Evolutionary conservation across 257 asterid genomes (phyloP), one percentile per base, ranked within the genome.

Genomic region (Misopates orontium): DNA sequence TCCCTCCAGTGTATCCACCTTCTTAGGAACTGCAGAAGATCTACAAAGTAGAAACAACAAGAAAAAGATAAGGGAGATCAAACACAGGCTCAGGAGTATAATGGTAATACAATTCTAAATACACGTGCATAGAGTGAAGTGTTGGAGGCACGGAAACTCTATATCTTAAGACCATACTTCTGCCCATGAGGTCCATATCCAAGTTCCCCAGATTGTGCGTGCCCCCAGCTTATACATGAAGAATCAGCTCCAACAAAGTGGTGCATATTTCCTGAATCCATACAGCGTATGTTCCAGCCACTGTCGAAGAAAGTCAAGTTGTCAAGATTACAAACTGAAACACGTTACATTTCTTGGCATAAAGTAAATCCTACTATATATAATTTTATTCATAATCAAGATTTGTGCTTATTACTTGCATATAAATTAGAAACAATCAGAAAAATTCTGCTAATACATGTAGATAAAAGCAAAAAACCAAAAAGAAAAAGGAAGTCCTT

Each of bases 191-290:
- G 98, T 59, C 96, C 99, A 75, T 94, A 90, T 72, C 99, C 99
- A 57, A 94, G 90, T 82, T 94, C 98, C 60, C 98, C 99, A 57
- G 87, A 85, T 73, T 88, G 95, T 1, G 95, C 96, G 22, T 78
- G 97, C 44, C 99, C 99, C 99, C 99, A 94, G 72, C 99, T 94
- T 65, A 94, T 94, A 62, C 99, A 94, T 3, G 97, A 94, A 60
- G 97, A 85, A 82, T 94, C 99, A 75, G 99, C 96, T 75, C 97
- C 99, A 36, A 94, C 99, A 70, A 94, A 94, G 81, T 94, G 97
- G 76, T 90, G 97, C 79, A 67, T 75, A 64, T 71, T 15, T 73
- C 99, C 99, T 18, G 99, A 94, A 80, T 94, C 91, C 97, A 94
- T 94, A 75, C 97, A 88, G 44, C 96, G 91, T 25, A 94, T 64